Conservation (phyloP, 2,329 filamentous ascomycete species). For the Metarhizium guizhouense region DNA sequence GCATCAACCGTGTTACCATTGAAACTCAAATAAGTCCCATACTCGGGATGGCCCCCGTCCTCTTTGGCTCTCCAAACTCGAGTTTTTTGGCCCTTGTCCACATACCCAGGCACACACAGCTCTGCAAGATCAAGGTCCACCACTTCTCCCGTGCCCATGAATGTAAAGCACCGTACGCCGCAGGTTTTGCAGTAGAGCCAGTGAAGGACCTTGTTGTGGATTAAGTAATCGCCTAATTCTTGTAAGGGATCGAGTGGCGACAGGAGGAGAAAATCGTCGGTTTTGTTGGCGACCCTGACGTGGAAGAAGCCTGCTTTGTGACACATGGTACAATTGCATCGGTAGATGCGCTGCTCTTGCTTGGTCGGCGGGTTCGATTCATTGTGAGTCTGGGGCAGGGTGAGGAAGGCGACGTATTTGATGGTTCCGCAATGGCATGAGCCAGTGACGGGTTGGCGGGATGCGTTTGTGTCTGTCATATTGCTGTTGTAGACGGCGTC, state of each 20-base stretch:
- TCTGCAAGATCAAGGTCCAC: conserved; percentile 13
- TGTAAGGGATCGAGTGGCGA: conserved; percentile 27
- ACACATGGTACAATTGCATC: conserved; percentile 41
- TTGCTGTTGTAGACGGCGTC: neutral
- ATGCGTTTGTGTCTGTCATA: neutral
- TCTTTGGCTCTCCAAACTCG: neutral
- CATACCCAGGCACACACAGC: conserved; percentile 5
- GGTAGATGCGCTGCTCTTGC: conserved; percentile 16
- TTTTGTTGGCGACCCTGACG: conserved; percentile 23
- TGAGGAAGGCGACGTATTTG: conserved; percentile 33
- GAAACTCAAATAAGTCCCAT: conserved; percentile 25
- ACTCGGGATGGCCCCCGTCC: conserved; percentile 6
- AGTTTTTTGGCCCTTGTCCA: neutral
- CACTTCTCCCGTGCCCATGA: conserved; percentile 24
- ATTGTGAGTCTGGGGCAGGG: conserved; percentile 23
- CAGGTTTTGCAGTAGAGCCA: conserved; percentile 40
- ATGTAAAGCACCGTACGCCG: conserved; percentile 33
- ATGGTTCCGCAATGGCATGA: conserved; percentile 38
- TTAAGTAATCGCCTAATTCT: conserved; percentile 32
- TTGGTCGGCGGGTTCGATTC: conserved; percentile 12
- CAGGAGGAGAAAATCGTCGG: conserved; percentile 37
- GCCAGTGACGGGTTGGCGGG: conserved; percentile 19
- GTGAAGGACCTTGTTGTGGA: conserved; percentile 19
- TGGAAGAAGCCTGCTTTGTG: conserved; percentile 39
- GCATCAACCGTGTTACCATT: conserved; percentile 28